phyloP scores from a whole-genome alignment of 163 green algal genomes.

The Trebouxia gelatinosa region DNA sequence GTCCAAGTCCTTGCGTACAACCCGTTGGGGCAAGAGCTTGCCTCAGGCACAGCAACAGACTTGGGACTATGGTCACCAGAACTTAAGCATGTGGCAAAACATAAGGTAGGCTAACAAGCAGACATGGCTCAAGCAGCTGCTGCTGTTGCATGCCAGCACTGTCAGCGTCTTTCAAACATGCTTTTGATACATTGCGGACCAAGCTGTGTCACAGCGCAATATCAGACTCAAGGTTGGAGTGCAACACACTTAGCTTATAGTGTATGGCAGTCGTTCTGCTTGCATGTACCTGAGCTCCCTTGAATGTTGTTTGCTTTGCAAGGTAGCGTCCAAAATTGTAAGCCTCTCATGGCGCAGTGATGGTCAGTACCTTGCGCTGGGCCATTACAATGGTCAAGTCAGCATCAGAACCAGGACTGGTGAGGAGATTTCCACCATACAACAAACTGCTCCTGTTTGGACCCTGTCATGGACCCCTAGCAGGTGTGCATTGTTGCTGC shows the following conservation, averaged over 20 bases:
- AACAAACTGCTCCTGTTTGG: slow-evolving; percentile 43
- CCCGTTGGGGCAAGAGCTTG: slow-evolving; percentile 78
- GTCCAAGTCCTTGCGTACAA: slow-evolving; percentile 82
- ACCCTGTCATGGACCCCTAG: slow-evolving; percentile 42
- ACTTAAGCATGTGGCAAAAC: slow-evolving; percentile 81
- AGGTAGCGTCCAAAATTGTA: slow-evolving; percentile 69
- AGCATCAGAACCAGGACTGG: slow-evolving; percentile 71
- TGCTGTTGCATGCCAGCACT: not conserved
- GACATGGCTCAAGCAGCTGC: not conserved
- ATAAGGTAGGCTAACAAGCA: slow-evolving; percentile 58
- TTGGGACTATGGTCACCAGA: slow-evolving; percentile 85
- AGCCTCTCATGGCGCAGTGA: slow-evolving; percentile 74
- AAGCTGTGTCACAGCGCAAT: not conserved
- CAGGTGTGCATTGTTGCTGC: no score
- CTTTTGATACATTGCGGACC: not conserved
- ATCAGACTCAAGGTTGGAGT: no score
- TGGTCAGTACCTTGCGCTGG: slow-evolving; percentile 73
- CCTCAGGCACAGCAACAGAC: slow-evolving; percentile 69
- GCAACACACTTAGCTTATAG: no score
- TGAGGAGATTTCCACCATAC: slow-evolving; percentile 49
- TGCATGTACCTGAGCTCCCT: not conserved
- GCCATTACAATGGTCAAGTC: slow-evolving; percentile 72
- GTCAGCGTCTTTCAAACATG: not conserved
- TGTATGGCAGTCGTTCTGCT: no score
- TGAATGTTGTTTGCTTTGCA: not conserved